Percentiles rank a stretch among this genome's conserved stretches.
These are phyloP conservation scores for Canariomyces notabilis DNA, from an alignment of 2,329 filamentous ascomycete genomes.

Conservation along the genomic window DNA sequence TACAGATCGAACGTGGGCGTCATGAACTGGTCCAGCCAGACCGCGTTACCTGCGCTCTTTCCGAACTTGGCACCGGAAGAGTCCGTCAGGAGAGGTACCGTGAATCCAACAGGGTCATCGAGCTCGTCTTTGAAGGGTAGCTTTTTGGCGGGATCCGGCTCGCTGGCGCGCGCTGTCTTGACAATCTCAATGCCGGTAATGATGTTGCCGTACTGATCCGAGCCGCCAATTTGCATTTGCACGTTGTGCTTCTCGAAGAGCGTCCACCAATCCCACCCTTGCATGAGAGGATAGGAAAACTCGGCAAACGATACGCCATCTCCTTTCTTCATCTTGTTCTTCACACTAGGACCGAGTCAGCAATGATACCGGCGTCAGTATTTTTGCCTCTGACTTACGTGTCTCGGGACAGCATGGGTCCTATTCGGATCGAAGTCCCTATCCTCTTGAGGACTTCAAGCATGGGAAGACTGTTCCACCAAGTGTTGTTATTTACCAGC, in stretches of 20 bases:
- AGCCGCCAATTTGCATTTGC: slow-evolving; percentile 87
- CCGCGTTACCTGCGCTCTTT: slow-evolving; percentile 87
- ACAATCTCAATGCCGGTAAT: slow-evolving; percentile 82
- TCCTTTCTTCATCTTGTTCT: slow-evolving; percentile 74
- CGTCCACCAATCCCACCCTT: slow-evolving; percentile 96
- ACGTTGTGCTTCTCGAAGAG: slow-evolving; percentile 64
- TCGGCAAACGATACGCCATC: slow-evolving; percentile 94
- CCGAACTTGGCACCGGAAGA: slow-evolving; percentile 85
- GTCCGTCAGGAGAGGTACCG: slow-evolving; percentile 83
- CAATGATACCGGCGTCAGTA: neutral
- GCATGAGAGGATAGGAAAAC: slow-evolving; percentile 87
- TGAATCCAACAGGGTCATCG: slow-evolving; percentile 73
- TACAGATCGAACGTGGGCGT: slow-evolving; percentile 84
- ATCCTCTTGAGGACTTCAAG: slow-evolving; percentile 71
- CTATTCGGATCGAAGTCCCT: slow-evolving; percentile 69
- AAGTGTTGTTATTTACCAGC: slow-evolving; percentile 75
- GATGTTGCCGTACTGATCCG: slow-evolving; percentile 96
- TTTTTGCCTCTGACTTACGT: slow-evolving; percentile 54
- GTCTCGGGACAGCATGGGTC: slow-evolving; percentile 82
- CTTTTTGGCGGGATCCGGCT: slow-evolving; percentile 40
- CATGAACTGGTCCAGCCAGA: slow-evolving; percentile 83
- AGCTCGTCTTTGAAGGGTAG: slow-evolving; percentile 38
- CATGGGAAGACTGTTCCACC: slow-evolving; percentile 69
- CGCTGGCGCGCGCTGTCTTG: slow-evolving; percentile 62
- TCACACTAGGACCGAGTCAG: slow-evolving; percentile 49